Base-by-base conservation (phyloP, 371 early-diverging fungal genomes). In the Mucor mucedo region DNA sequence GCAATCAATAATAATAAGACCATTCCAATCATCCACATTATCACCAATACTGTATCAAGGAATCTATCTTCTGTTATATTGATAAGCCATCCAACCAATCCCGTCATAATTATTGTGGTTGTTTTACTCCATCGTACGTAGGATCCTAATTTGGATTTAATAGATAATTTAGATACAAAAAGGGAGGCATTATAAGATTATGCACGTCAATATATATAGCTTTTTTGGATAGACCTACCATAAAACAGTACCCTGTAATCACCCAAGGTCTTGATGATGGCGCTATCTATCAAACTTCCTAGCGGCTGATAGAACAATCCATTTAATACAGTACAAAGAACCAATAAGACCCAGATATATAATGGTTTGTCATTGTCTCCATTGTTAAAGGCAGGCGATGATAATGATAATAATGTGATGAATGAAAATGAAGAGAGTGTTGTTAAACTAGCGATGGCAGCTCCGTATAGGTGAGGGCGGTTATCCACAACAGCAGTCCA, bases 171-270 rank as follows among this genome's bases (percentile, higher is more conserved):
- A 42, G 38, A 47, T 52, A 53, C 38, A 33, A 49, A 47, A 58
- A 21, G 21, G 27, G 58, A 50, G 49, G 40, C 33, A 29, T n/a
- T 21, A 5, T 30, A 33, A 29, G 60, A 59, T 67, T 52, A 62
- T 55, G 49, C 50, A 52, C 49, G 40, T 62, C 30, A 53, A 53
- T 21, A 21, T 59, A 21, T 52, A 52, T 44, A 40, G 28, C 16
- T 38, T 59, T 16, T 35, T 21, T 21, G 21, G 21, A 21, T 21
- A 21, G 21, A 35, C 6, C 52, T 72, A 75, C 78, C 71, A 69
- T 68, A 76, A 38, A 78, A 67, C 42, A 75, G 41, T 1, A 66
- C 63, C 60, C 70, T 62, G 60, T 70, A 78, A 42, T 78, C 75
- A 4, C 71, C 73, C 40, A 78, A 42, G 5, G 59, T 54, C 21